A percentile compares a stretch with the other conserved stretches of the same genome.
Evolutionary conservation across 1,284 basidiomycete genomes (phyloP).

Genomic region (Boletus subluridellus): DNA sequence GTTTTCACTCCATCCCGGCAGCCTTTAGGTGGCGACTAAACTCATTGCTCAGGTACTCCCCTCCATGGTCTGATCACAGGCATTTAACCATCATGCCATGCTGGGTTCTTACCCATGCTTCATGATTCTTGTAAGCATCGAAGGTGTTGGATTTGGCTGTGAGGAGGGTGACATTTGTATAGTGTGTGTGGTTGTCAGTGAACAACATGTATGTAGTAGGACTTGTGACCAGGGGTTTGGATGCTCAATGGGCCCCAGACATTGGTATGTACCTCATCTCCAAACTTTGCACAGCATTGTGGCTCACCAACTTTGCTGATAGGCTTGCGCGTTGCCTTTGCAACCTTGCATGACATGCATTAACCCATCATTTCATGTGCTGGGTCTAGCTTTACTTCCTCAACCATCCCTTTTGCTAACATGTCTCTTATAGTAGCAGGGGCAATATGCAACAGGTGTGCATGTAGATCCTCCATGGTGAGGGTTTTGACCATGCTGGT

Average conservation of each 20-base stretch:
- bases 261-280: neutral
- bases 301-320: neutral
- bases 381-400: neutral
- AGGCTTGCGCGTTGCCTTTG: neutral
- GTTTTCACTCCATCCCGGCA: neutral
- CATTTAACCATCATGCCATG: neutral
- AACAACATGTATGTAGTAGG: neutral
- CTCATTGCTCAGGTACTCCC: neutral
- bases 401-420: neutral
- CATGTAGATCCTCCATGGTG: neutral
- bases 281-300: accelerated
- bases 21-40: neutral
- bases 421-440: neutral
- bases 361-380: neutral
- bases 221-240: neutral
- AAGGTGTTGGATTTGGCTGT: neutral
- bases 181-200: neutral
- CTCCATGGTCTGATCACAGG: neutral
- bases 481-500: neutral
- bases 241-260: neutral
- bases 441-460: neutral
- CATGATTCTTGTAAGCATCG: neutral
- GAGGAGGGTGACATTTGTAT: neutral
- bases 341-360: neutral
- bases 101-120: neutral